Percentiles rank a stretch among this genome's conserved stretches.
phyloP scores from a whole-genome alignment of 768 basidiomycete genomes.

The Mycena crocata region DNA sequence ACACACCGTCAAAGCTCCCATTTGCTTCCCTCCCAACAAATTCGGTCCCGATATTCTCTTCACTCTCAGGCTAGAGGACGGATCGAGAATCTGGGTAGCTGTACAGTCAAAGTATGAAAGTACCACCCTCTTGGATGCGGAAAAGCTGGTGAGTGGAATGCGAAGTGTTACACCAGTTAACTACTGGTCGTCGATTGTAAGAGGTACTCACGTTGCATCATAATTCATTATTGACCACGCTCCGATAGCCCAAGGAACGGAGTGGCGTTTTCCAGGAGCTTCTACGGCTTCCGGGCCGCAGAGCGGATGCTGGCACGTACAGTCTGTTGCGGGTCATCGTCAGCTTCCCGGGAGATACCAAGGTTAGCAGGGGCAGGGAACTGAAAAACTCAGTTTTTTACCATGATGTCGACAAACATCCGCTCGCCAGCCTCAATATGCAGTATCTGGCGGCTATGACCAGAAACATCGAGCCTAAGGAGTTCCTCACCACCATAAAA shows the following conservation, averaged over 20 bases:
- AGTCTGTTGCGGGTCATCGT: not conserved
- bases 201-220: no score
- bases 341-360: not conserved
- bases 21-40: not conserved
- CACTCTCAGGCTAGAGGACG: not conserved
- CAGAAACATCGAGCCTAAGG: not conserved
- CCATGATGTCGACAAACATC: not conserved
- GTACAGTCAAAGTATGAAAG: not conserved
- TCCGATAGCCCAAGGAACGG: no score
- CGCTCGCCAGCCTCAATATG: not conserved
- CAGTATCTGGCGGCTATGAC: not conserved
- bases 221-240: no score
- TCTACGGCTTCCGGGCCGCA: not conserved
- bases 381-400: not conserved
- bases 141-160: not conserved
- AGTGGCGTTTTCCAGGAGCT: no score
- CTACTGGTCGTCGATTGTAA: not conserved
- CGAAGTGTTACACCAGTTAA: not conserved
- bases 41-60: slow-evolving; percentile 6
- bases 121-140: not conserved
- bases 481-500: not conserved
- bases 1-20: not conserved
- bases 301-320: not conserved
- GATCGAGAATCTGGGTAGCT: not conserved
- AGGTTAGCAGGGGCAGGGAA: not conserved